Evolutionary conservation across 176 grass and related monocot species (phyloP).

Genomic region (Thinopyrum elongatum): DNA sequence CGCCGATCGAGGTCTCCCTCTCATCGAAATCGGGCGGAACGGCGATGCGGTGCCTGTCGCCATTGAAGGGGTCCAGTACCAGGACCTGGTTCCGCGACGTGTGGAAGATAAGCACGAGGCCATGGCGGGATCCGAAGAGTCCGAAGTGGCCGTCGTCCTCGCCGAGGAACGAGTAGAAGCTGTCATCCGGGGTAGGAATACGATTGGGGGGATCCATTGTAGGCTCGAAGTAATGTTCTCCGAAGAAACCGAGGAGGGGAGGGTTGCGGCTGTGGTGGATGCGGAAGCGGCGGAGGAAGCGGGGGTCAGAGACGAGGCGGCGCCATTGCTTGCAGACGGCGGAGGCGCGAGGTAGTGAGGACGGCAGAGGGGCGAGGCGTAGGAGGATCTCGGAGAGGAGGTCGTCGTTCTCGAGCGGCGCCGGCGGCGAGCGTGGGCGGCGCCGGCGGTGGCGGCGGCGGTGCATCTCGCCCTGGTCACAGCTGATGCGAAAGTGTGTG

Average conservation of each 20-base stretch:
- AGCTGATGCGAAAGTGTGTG: no score
- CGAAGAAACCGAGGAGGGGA: not conserved
- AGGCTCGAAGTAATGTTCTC: not conserved
- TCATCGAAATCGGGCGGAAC: not conserved
- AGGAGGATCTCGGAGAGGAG: no score
- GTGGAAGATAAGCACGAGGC: not conserved
- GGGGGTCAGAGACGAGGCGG: no score
- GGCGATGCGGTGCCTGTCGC: not conserved
- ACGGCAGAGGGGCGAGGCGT: no score
- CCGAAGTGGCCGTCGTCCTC: no score
- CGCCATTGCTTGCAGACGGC: no score
- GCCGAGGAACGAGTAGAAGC: not conserved
- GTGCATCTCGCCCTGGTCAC: no score
- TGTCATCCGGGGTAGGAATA: not conserved
- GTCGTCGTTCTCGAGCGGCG: no score
- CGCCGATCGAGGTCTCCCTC: not conserved
- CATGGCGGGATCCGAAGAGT: not conserved
- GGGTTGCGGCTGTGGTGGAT: not conserved
- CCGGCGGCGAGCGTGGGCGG: no score
- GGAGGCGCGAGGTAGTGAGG: no score
- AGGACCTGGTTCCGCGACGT: not conserved
- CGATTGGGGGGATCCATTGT: not conserved
- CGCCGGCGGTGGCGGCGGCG: no score
- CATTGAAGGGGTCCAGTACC: not conserved
- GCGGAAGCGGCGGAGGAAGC: no score